These are phyloP conservation scores for Xylaria sp. DNA, from an alignment of 2,329 filamentous ascomycete genomes.

Conservation along the genomic window DNA sequence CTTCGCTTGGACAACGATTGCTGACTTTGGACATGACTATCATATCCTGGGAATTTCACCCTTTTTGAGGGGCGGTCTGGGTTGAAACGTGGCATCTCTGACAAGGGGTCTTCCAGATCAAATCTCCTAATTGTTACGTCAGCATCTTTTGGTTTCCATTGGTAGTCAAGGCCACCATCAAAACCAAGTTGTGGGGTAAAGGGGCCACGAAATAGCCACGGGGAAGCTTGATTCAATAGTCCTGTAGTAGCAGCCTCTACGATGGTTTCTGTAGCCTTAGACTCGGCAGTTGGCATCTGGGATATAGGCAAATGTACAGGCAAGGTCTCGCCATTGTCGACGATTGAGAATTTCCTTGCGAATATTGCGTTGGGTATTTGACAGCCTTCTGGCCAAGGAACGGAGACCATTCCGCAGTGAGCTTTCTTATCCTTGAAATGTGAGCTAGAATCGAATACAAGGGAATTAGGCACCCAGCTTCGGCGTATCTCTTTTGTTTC, in stretches of 20 bases:
- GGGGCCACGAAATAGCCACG: slow-evolving; percentile 54
- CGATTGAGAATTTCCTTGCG: slow-evolving; percentile 55
- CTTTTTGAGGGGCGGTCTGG: slow-evolving; percentile 1
- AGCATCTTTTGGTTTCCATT: slow-evolving; percentile 47
- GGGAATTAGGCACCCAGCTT: slow-evolving; percentile 45
- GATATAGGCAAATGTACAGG: slow-evolving; percentile 49
- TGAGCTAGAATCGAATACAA: slow-evolving; percentile 40
- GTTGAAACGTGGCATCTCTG: slow-evolving; percentile 15
- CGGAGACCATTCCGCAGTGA: slow-evolving; percentile 25
- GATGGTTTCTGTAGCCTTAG: slow-evolving; percentile 53
- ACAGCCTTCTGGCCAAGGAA: slow-evolving; percentile 51
- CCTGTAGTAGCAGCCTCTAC: slow-evolving; percentile 46
- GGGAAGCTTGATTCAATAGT: slow-evolving; percentile 41
- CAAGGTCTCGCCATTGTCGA: slow-evolving; percentile 49
- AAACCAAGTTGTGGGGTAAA: slow-evolving; percentile 59
- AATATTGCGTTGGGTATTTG: slow-evolving; percentile 58
- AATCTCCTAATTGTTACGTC: slow-evolving; percentile 39
- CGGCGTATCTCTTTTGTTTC: slow-evolving; percentile 43
- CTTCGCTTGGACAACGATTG: slow-evolving; percentile 38
- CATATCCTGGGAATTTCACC: background rate
- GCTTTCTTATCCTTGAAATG: slow-evolving; percentile 38
- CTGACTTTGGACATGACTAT: slow-evolving; percentile 14
- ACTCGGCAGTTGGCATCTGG: slow-evolving; percentile 56
- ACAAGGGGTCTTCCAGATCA: slow-evolving; percentile 34
- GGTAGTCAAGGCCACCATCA: slow-evolving; percentile 57